Evolutionary conservation across 192 early-diverging fungal genomes (phyloP).

Genomic region (Coemansia reversa): DNA sequence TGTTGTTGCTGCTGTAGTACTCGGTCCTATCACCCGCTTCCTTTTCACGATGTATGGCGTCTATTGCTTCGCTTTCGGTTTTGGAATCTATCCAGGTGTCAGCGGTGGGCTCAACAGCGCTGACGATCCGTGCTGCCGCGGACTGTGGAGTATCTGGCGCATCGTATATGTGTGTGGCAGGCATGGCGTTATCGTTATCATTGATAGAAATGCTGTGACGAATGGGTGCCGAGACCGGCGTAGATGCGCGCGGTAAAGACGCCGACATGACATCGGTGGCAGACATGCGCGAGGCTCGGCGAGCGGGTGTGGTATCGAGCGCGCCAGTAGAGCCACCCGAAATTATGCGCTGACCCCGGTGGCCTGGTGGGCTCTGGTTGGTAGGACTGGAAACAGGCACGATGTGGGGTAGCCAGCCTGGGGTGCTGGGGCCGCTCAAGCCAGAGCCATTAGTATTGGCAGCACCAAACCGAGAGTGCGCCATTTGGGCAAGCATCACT

Average conservation of each 20-base stretch:
- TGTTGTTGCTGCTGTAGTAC: too few relatives aligned
- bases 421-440: slow-evolving; percentile 26
- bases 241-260: slow-evolving; percentile 13
- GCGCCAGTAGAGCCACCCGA: slow-evolving; percentile 23
- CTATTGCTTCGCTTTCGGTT: not conserved
- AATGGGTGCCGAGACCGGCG: slow-evolving; percentile 25
- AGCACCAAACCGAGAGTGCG: slow-evolving; percentile 14
- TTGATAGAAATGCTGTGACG: slow-evolving; percentile 6
- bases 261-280: slow-evolving; percentile 9
- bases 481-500: slow-evolving; percentile 18
- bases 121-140: slow-evolving; percentile 7
- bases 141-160: slow-evolving; percentile 26
- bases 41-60: too few relatives aligned
- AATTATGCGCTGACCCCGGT: slow-evolving; percentile 28
- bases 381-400: slow-evolving; percentile 43
- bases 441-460: not conserved
- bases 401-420: slow-evolving; percentile 47
- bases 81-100: slow-evolving; percentile 12
- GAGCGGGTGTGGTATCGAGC: slow-evolving; percentile 2
- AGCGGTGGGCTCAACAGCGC: not conserved
- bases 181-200: not conserved
- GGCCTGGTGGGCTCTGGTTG: slow-evolving; percentile 4
- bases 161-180: not conserved
- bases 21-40: too few relatives aligned
- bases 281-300: slow-evolving; percentile 19